Conservation (phyloP, 192 early-diverging fungal genomes). For the Neocallimastix lanati region DNA sequence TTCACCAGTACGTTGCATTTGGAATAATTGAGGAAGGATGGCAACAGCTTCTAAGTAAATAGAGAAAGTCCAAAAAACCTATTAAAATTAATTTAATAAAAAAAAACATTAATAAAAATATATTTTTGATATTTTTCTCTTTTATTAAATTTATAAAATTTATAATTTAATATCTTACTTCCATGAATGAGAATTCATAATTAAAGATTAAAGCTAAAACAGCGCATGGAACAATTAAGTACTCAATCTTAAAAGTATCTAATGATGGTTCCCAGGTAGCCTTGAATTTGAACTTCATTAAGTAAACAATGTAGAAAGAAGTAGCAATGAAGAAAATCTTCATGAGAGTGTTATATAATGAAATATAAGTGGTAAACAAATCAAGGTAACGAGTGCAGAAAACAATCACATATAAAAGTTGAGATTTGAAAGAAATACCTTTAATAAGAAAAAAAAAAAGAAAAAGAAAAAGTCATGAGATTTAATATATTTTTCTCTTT, state of each 20-base stretch:
- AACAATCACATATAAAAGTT: constrained; percentile 74
- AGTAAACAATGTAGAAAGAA: constrained; percentile 69
- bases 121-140: no score
- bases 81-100: background rate
- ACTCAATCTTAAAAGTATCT: constrained; percentile 78
- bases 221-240: constrained; percentile 47
- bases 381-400: constrained; percentile 89
- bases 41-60: constrained; percentile 92
- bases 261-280: constrained; percentile 81
- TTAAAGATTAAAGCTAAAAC: constrained; percentile 58
- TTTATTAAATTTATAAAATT: background rate
- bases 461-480: no score
- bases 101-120: no score
- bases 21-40: constrained; percentile 94
- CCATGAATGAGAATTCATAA: constrained; percentile 43
- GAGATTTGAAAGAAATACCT: constrained; percentile 97
- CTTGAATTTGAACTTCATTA: constrained; percentile 71
- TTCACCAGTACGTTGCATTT: constrained; percentile 89
- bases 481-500: no score
- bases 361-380: constrained; percentile 51
- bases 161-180: constrained; percentile 34
- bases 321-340: constrained; percentile 85
- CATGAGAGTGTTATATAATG: constrained; percentile 86
- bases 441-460: no score
- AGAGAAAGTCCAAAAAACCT: constrained; percentile 93